Evolutionary conservation across 441 rosid species (phyloP).

Genomic region (Populus hybrid): DNA sequence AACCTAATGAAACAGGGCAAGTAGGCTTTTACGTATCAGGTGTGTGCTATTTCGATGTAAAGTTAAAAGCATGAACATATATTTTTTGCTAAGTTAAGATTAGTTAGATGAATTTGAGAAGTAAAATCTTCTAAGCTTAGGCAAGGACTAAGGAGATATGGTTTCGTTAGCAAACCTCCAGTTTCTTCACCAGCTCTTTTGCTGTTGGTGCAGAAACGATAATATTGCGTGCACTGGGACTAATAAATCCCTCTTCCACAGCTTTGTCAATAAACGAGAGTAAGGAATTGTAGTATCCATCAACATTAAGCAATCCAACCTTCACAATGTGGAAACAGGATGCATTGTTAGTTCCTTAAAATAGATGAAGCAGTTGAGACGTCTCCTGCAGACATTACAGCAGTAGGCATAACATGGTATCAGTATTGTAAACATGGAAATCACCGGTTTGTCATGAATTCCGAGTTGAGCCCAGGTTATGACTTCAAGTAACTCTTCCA

Average conservation of each 20-base stretch:
- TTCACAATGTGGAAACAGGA: conserved; percentile 7
- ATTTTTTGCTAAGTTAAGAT: neutral
- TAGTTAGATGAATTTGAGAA: neutral
- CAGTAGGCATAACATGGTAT: conserved; percentile 2
- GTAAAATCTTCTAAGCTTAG: neutral
- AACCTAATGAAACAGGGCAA: neutral
- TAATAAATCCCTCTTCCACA: too few species aligned
- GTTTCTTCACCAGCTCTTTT: too few species aligned
- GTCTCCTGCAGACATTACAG: neutral
- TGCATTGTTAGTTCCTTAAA: conserved; percentile 8
- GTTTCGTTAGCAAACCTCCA: neutral
- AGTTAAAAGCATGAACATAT: neutral
- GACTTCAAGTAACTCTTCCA: conserved; percentile 94
- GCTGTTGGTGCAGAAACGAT: too few species aligned
- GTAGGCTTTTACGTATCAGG: too few species aligned
- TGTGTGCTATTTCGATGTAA: too few species aligned
- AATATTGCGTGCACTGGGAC: too few species aligned
- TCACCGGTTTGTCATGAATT: conserved; percentile 95
- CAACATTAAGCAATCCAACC: too few species aligned
- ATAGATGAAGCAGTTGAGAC: neutral
- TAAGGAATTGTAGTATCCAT: too few species aligned
- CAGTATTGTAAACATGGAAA: neutral
- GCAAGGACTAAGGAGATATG: neutral
- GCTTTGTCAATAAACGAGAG: too few species aligned
- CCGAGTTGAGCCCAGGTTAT: conserved; percentile 98